Base-by-base conservation (phyloP, 1,284 basidiomycete species). In the Xanthoconium separans region DNA sequence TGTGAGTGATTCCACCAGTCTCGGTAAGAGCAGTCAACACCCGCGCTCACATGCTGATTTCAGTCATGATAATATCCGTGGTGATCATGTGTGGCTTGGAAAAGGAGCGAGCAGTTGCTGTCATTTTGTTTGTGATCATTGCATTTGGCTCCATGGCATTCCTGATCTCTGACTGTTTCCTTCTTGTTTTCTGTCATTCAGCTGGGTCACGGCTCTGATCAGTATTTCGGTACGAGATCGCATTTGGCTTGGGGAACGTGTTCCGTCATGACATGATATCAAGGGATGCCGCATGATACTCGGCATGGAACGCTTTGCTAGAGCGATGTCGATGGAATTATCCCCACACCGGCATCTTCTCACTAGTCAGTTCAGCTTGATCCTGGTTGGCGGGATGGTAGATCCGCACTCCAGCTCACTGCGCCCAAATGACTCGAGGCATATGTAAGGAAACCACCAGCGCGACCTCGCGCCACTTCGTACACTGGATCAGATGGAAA, bases 271-370 rank as follows among this genome's bases (percentile, higher is more conserved):
- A 47, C 18, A 18, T 39, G 15, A 4, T 9, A 15, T 43, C n/a
- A 22, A 64, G 63, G 63, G 64, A 1, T 64, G 61, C 49, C 51
- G 40, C 24, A 47, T 63, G 53, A 47, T 68, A 44, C 39, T 64
- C 1, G 59, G 53, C 11, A 64, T 68, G 63, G 65, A 62, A 16
- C 51, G 59, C 40, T 60, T 68, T 5, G 59, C 54, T 33, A 59
- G 10, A 24, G 41, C 51, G 24, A 33, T 27, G 12, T 20, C 37
- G n/a, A 24, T 9, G 9, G 44, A 33, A 11, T 13, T 24, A 1
- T 22, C 41, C 6, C 8, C n/a, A 1, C n/a, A 5, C 12, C 44
- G 18, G 3, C 5, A 18, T 20, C 20, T 50, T 18, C 30, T 63
- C 12, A 63, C 64, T 5, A 65, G 50, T n/a, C 20, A 48, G 30